phyloP scores from a whole-genome alignment of 2,329 filamentous ascomycete species.

The Fusarium tupiense region DNA sequence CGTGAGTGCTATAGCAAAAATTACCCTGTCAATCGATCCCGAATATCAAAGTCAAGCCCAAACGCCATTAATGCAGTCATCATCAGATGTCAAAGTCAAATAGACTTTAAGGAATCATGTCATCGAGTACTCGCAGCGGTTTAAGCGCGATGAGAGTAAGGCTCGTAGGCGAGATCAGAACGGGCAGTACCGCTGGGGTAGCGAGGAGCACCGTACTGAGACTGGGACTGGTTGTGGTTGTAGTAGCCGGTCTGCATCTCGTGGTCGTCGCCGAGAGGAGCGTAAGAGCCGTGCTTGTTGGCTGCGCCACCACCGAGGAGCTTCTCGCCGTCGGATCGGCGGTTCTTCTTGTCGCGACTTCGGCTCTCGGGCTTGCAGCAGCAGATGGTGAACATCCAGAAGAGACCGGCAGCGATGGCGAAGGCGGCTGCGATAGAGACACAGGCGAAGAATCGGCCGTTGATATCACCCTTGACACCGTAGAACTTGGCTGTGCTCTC shows the following conservation, averaged over 20 bases:
- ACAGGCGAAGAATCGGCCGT: conserved; percentile 73
- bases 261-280: conserved; percentile 48
- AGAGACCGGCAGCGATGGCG: conserved; percentile 77
- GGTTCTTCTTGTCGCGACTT: conserved; percentile 48
- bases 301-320: conserved; percentile 52
- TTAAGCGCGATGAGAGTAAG: conserved; percentile 68
- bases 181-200: conserved; percentile 55
- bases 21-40: conserved; percentile 7
- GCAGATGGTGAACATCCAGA: conserved; percentile 93
- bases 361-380: conserved; percentile 67
- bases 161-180: conserved; percentile 69
- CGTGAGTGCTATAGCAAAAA: conserved; percentile 15
- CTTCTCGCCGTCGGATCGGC: conserved; percentile 60
- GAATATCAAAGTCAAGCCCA: conserved; percentile 31
- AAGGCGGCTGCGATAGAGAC: conserved; percentile 86
- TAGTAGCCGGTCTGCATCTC: conserved; percentile 52
- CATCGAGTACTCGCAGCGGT: conserved; percentile 8
- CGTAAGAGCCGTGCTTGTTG: conserved; percentile 50
- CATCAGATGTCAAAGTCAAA: conserved; percentile 35
- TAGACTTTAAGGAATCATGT: conserved; percentile 30
- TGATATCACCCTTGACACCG: conserved; percentile 73
- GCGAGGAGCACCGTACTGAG: conserved; percentile 50
- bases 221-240: conserved; percentile 47
- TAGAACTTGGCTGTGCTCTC: conserved; percentile 72
- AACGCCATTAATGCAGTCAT: conserved; percentile 44